Evolutionary conservation across 768 basidiomycete genomes (phyloP).

Genomic region (Lentinula guzmanii): DNA sequence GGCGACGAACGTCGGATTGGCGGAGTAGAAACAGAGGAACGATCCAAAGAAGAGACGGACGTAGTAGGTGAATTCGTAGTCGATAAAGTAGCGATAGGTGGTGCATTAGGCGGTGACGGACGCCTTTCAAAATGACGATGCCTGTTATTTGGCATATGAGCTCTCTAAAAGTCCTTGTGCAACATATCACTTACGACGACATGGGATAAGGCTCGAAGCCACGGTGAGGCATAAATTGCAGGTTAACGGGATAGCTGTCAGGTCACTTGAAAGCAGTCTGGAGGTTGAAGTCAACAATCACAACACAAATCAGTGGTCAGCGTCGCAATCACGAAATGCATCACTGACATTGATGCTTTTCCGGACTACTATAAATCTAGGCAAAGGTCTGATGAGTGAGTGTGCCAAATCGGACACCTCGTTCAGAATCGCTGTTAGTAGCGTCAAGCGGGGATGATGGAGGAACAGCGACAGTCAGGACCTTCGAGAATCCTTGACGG

Average conservation of each 20-base stretch:
- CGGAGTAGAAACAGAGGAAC: conserved; percentile 7
- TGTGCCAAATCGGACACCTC: neutral
- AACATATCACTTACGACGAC: conserved; percentile 1
- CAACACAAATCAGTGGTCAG: conserved; percentile 2
- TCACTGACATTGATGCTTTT: conserved; percentile 1
- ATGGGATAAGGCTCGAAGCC: conserved; percentile 6
- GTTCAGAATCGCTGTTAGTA: neutral
- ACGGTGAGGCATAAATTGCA: conserved; percentile 3
- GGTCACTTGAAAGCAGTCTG: neutral
- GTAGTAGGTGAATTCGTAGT: conserved; percentile 4
- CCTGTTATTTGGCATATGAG: neutral
- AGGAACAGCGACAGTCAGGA: neutral
- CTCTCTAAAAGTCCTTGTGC: neutral
- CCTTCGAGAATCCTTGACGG: conserved; percentile 2
- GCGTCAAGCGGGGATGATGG: neutral
- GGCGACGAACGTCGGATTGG: conserved; percentile 2
- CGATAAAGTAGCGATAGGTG: conserved; percentile 5
- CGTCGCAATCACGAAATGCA: neutral
- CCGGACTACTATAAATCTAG: neutral
- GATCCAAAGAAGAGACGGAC: conserved; percentile 4
- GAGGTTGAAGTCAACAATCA: neutral
- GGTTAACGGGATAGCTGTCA: neutral
- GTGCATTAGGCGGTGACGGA: conserved; percentile 5
- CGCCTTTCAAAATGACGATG: conserved; percentile 6
- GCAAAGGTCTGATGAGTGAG: neutral